phyloP scores from a whole-genome alignment of 331 rosid genomes.

The Arachis monticola region DNA sequence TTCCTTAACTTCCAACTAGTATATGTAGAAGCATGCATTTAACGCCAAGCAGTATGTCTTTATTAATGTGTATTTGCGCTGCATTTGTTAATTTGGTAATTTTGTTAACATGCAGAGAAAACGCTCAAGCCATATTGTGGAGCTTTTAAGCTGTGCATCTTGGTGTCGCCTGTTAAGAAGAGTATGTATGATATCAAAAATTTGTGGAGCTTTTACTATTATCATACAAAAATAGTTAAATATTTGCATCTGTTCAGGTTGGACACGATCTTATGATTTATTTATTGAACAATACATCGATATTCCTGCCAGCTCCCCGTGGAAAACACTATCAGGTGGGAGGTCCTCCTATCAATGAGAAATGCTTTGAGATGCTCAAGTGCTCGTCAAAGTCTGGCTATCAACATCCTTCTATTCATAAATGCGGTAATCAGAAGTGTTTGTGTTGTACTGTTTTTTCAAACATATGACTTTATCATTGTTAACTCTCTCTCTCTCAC shows the following conservation, averaged over 20 bases:
- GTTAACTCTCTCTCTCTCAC: neutral
- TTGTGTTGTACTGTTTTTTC: constrained; percentile 14
- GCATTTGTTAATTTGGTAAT: constrained; percentile 27
- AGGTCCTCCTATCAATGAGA: constrained; percentile 57
- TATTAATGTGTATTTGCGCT: constrained; percentile 36
- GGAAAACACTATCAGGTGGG: constrained; percentile 70
- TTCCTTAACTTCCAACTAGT: neutral
- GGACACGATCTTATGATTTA: constrained; percentile 64
- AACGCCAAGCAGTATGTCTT: neutral
- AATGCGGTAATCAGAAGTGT: constrained; percentile 49
- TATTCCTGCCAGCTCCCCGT: constrained; percentile 64
- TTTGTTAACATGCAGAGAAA: constrained; percentile 52
- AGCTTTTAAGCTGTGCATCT: constrained; percentile 63
- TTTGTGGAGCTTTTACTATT: neutral
- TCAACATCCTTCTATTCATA: constrained; percentile 39
- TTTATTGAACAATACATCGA: constrained; percentile 60
- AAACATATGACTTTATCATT: neutral
- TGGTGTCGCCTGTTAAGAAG: constrained; percentile 78
- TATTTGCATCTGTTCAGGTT: constrained; percentile 57
- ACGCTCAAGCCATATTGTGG: constrained; percentile 54
- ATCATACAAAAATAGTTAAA: neutral
- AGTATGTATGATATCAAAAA: constrained; percentile 51
- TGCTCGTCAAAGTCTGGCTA: constrained; percentile 31
- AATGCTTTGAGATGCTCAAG: constrained; percentile 48
- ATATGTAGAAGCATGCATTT: constrained; percentile 4